A percentile compares a stretch with the other conserved stretches of the same genome.
Conservation (phyloP, 140 eudicot species). For the Ambrosia hybrid region DNA sequence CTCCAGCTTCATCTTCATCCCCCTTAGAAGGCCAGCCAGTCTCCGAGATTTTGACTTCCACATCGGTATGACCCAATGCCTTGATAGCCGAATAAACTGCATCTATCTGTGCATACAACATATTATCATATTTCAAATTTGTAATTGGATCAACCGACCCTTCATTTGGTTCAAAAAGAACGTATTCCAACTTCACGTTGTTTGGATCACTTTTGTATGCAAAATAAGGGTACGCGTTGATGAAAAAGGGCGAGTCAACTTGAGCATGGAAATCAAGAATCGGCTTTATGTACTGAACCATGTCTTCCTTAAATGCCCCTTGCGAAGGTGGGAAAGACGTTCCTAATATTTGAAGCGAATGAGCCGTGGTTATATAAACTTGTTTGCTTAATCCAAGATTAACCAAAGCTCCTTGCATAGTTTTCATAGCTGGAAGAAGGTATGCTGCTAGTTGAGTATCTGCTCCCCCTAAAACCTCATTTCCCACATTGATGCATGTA, state of each 20-base stretch:
- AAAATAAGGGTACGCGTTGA: slow-evolving; percentile 87
- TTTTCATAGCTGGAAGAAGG: slow-evolving; percentile 83
- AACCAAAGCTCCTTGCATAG: slow-evolving; percentile 54
- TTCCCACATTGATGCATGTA: slow-evolving; percentile 75
- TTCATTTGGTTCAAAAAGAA: slow-evolving; percentile 66
- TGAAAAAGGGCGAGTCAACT: slow-evolving; percentile 74
- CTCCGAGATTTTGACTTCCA: slow-evolving; percentile 73
- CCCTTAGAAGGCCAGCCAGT: slow-evolving; percentile 99
- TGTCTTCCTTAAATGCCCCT: slow-evolving; percentile 60
- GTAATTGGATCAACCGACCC: slow-evolving; percentile 68
- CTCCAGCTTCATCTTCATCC: slow-evolving; percentile 81
- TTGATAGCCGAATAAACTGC: slow-evolving; percentile 89
- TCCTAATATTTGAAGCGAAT: slow-evolving; percentile 60
- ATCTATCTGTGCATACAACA: slow-evolving; percentile 95
- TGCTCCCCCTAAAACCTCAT: slow-evolving; percentile 60
- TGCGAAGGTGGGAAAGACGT: slow-evolving; percentile 84
- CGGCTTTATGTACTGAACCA: slow-evolving; percentile 61
- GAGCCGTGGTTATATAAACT: slow-evolving; percentile 77
- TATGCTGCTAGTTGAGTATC: slow-evolving; percentile 46
- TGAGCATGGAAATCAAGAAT: slow-evolving; percentile 70
- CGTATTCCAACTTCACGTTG: slow-evolving; percentile 60
- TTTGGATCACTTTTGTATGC: slow-evolving; percentile 74
- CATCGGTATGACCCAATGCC: slow-evolving; percentile 76
- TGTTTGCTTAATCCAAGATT: slow-evolving; percentile 65
- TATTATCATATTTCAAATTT: slow-evolving; percentile 81